Base-by-base conservation (phyloP, 495 filamentous ascomycete species). In the Poronia punctata region DNA sequence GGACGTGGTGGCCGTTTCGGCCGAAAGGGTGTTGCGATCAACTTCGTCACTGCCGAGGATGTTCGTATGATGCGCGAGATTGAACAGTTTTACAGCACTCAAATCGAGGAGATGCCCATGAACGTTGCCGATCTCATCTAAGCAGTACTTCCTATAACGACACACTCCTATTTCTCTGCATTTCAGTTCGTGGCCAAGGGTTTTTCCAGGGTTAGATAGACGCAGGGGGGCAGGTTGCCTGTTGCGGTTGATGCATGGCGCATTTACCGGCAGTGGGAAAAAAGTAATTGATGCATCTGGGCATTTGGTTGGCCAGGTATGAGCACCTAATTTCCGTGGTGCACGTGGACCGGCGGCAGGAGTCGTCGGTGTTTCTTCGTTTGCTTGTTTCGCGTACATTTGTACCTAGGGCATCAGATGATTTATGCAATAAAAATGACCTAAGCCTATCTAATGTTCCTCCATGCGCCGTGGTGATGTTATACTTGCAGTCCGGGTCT, bases 51-150 rank as follows among this genome's bases (percentile, higher is more conserved):
- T 41, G 87, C 86, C 55, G 92, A 98, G 46, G 92, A 98, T 73
- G 92, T 98, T 52, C 89, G 93, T 62, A 98, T 98, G 81, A 86
- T 98, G 78, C 82, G 92, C 54, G 93, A 98, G 66, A 98, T 98
- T 49, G 92, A 88, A 61, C 70, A 78, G 60, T 84, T 82, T 70
- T 83, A 83, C 69, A 82, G 76, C 62, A 83, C 82, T 38, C 83
- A 87, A 64, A 87, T 87, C 43, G 83, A 87, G 54, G 83, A 87
- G 74, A 87, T 87, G 83, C 83, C 83, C 43, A 87, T 87, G 82
- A 86, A 86, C 66, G 82, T 86, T 42, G 82, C 82, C 39, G 82
- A 80, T 48, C 75, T 80, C 39, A 80, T 80, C 51, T 74, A 56
- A 53, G 14, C 35, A n/a, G n/a, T n/a, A n/a, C n/a, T n/a, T n/a